Evolutionary conservation across 2,329 filamentous ascomycete species (phyloP).

Genomic region (Fusarium sp.): DNA sequence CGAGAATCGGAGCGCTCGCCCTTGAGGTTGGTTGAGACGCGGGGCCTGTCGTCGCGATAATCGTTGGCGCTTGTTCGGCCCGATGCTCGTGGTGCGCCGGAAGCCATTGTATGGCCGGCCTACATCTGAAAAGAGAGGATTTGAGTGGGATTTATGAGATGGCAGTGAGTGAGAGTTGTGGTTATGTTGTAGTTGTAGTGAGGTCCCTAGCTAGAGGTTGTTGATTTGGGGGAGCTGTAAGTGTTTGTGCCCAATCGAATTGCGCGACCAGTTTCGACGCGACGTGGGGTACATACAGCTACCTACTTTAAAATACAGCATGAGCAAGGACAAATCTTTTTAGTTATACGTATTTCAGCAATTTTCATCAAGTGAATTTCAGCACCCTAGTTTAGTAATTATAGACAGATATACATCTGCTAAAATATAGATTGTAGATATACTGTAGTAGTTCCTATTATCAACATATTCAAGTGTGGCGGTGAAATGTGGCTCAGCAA

Average conservation of each 20-base stretch:
- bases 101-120: slow-evolving; percentile 56
- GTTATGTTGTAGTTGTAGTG: slow-evolving; percentile 7
- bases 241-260: slow-evolving; percentile 48
- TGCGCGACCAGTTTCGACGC: slow-evolving; percentile 36
- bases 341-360: too few relatives aligned
- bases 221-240: slow-evolving; percentile 39
- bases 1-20: slow-evolving; percentile 54
- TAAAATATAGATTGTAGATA: neutral
- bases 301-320: neutral
- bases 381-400: neutral
- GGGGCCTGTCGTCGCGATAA: slow-evolving; percentile 52
- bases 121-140: slow-evolving; percentile 51
- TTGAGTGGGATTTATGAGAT: neutral
- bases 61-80: slow-evolving; percentile 59
- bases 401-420: neutral
- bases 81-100: slow-evolving; percentile 57
- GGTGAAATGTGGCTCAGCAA: slow-evolving; percentile 37
- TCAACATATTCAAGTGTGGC: slow-evolving; percentile 23
- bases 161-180: neutral
- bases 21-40: slow-evolving; percentile 51
- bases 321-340: too few relatives aligned
- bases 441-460: neutral
- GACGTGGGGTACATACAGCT: slow-evolving; percentile 42
- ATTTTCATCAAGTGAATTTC: too few relatives aligned
- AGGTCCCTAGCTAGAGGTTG: slow-evolving; percentile 10